These are phyloP conservation scores for Starmerella bombi DNA, from an alignment of 805 yeast species.

Conservation along the genomic window DNA sequence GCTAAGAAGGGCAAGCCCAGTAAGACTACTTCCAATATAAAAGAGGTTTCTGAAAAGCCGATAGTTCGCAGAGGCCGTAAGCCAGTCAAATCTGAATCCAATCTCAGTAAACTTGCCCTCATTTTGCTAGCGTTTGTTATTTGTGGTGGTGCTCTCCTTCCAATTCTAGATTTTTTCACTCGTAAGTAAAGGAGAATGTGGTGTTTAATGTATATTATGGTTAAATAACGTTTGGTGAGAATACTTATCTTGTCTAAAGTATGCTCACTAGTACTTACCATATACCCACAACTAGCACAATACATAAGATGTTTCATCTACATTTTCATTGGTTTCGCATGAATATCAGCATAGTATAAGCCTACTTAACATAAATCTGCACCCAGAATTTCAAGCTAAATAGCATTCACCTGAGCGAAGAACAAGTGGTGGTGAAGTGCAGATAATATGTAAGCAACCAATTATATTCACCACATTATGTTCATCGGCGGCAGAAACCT, in stretches of 20 bases:
- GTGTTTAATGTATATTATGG: too few relatives aligned
- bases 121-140: conserved; percentile 49
- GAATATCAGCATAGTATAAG: too few relatives aligned
- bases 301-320: too few relatives aligned
- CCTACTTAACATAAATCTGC: too few relatives aligned
- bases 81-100: neutral
- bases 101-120: conserved; percentile 11
- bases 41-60: conserved; percentile 31
- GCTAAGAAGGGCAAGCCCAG: conserved; percentile 53
- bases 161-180: conserved; percentile 32
- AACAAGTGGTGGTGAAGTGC: too few relatives aligned
- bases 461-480: neutral
- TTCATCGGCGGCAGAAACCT: neutral
- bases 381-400: neutral
- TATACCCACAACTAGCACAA: too few relatives aligned
- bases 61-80: conserved; percentile 41
- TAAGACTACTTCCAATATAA: conserved; percentile 17
- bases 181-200: neutral
- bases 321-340: too few relatives aligned
- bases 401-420: too few relatives aligned
- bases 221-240: too few relatives aligned
- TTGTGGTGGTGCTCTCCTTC: conserved; percentile 72
- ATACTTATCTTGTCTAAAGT: too few relatives aligned
- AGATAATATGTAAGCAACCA: neutral
- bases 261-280: too few relatives aligned